Base-by-base conservation (phyloP, 176 grass and related monocot species). In the Aechmea fasciata region DNA sequence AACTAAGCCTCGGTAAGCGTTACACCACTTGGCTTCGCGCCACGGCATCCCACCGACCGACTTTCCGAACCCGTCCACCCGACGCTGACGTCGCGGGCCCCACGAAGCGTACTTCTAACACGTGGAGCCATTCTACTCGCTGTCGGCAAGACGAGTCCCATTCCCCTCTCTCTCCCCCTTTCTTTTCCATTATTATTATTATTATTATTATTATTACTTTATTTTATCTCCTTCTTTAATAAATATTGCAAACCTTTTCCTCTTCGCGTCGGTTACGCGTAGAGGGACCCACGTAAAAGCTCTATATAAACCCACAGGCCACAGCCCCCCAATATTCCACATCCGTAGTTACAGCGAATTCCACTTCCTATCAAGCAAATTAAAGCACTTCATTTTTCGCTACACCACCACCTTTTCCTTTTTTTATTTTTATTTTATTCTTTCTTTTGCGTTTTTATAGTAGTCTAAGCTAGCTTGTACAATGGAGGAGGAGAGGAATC, bases 401-500 rank as follows among this genome's bases (percentile, higher is more conserved):
- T 41, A 41, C 33, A 41, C 6, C 33, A 41, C 33, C 33, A 41
- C 33, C 33, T 41, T 41, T 41, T 41, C 33, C 15, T 57, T 73
- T 47, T 67, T 53, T 71, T 41, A 6, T 41, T 41, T 41, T 41
- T 0, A 41, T 7, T 41, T 41, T 7, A 0, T 41, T 41, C 3
- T 41, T 41, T 41, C 33, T 41, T 57, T 57, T n/a, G 1, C 13
- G 49, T 70, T 48, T 50, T 64, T 68, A 7, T 26, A 55, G 64
- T 26, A 55, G 64, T 3, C 50, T 51, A 52, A 14, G 10, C 50
- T 12, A 54, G 22, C 51, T 67, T 47, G n/a, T 51, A 72, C 51
- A 69, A 92, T 90, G 89, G 84, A 83, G 82, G 93, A 87, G 0
- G 86, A 92, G 68, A 82, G 81, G 82, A 85, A 57, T 78, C 84